Percentiles rank a stretch among this genome's conserved stretches.
phyloP scores from a whole-genome alignment of 192 early-diverging fungal species.

The Haplosporangium gracile region DNA sequence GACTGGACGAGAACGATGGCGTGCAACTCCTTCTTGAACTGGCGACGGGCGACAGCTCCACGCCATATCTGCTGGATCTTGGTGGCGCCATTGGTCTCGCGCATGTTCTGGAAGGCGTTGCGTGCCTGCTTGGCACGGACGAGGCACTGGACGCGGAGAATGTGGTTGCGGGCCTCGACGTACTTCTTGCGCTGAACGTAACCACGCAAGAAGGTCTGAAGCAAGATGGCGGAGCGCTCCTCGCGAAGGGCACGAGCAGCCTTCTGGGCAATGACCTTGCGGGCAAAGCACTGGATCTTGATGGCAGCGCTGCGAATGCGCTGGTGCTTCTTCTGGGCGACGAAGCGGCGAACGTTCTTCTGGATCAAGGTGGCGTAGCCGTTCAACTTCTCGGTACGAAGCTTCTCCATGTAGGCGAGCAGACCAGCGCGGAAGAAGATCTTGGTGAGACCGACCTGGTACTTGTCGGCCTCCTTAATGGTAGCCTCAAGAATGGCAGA shows the following conservation, averaged over 20 bases:
- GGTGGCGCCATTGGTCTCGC: conserved; percentile 77
- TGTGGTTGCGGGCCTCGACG: conserved; percentile 59
- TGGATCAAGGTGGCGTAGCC: conserved; percentile 89
- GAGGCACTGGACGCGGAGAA: conserved; percentile 74
- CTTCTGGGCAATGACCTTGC: conserved; percentile 72
- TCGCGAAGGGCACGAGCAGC: conserved; percentile 68
- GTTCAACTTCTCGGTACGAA: conserved; percentile 87
- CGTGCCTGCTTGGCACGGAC: conserved; percentile 78
- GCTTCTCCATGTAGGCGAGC: conserved; percentile 89
- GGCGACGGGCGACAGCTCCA: conserved; percentile 71
- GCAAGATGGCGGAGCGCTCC: conserved; percentile 74
- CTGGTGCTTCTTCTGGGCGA: conserved; percentile 72
- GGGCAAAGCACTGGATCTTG: conserved; percentile 73
- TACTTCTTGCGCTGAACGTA: conserved; percentile 69
- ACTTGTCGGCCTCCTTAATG: conserved; percentile 88
- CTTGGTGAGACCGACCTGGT: conserved; percentile 94
- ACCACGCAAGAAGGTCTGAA: conserved; percentile 84
- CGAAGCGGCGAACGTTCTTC: conserved; percentile 83
- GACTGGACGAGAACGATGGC: conserved; percentile 87
- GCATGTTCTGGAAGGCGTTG: conserved; percentile 65
- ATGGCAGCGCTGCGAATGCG: conserved; percentile 69
- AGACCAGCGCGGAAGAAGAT: conserved; percentile 99
- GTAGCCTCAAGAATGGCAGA: conserved; percentile 70
- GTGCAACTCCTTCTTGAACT: conserved; percentile 65
- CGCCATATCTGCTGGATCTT: conserved; percentile 84